Base-by-base conservation (phyloP, 345 rosid species). In the Hypericum perforatum region DNA sequence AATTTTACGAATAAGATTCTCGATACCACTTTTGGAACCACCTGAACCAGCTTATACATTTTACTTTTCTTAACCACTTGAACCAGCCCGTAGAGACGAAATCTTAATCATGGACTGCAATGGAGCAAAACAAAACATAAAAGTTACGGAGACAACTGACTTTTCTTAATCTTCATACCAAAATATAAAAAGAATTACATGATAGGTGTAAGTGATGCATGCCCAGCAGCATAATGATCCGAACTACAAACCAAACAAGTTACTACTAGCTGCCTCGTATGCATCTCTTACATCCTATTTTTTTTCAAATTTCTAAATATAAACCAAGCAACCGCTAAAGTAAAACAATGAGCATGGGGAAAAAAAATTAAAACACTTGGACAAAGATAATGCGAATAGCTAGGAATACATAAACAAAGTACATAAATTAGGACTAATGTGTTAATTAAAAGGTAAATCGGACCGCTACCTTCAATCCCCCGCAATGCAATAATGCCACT, bases 391-490 rank as follows among this genome's bases (percentile, higher is more conserved):
- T 32, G 32, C 59, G 41, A 58, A 37, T 43, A 39, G 9, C 39
- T 40, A 63, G 46, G 45, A 46, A 68, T 49, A 50, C 56, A 22
- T 39, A 38, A 37, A 38, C 10, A 41, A 60, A 56, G 68, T 65
- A 22, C 32, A 22, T 63, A 66, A 72, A 64, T 54, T 57, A 16
- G 57, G 53, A 64, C 66, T 16, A 49, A 37, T 6, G 11, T 1
- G 13, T 8, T 45, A 52, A 40, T 45, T 41, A 53, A 45, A 49
- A 54, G 62, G 54, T 54, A 66, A 74, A 62, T 84, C 87, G 92
- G 92, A 84, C 92, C 92, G 92, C 66, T 67, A 78, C 83, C 92
- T 87, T 84, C 92, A 73, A 84, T 84, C 81, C 92, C 92, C 92
- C 85, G 80, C 87, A 53, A 75, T 81, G 87, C 87, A 84, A 81